phyloP scores from a whole-genome alignment of 2,329 filamentous ascomycete species.

The Ophiostoma perfectum region DNA sequence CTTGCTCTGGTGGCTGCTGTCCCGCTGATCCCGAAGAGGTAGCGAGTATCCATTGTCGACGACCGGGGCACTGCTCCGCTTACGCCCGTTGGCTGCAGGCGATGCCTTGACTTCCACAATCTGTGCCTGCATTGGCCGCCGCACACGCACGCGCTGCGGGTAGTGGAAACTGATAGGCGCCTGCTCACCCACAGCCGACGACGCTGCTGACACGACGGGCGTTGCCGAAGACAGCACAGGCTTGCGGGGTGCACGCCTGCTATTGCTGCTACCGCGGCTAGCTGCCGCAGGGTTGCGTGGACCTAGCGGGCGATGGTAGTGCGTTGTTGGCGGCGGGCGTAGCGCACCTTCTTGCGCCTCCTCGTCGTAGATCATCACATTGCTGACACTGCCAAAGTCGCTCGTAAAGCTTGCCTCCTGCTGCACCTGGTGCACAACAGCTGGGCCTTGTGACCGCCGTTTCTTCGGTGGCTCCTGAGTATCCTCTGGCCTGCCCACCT shows the following conservation, averaged over 20 bases:
- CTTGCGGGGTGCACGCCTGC: neutral
- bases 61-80: neutral
- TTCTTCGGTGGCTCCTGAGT: constrained; percentile 10
- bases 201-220: constrained; percentile 9
- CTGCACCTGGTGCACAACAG: constrained; percentile 22
- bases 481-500: neutral
- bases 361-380: neutral
- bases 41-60: neutral
- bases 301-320: constrained; percentile 14
- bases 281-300: constrained; percentile 5
- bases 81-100: neutral
- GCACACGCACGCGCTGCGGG: constrained; percentile 29
- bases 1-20: neutral
- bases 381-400: neutral
- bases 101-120: constrained; percentile 16
- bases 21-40: neutral
- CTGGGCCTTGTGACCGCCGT: constrained; percentile 14
- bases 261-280: constrained; percentile 1
- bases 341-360: neutral
- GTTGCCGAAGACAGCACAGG: constrained; percentile 13
- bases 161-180: constrained; percentile 32
- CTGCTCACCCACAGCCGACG: neutral
- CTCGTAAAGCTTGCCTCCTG: neutral
- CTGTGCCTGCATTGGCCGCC: constrained; percentile 16
- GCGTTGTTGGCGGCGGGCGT: neutral